Conservation (phyloP, 2,329 filamentous ascomycete species). For the Aspergillus tamarii region DNA sequence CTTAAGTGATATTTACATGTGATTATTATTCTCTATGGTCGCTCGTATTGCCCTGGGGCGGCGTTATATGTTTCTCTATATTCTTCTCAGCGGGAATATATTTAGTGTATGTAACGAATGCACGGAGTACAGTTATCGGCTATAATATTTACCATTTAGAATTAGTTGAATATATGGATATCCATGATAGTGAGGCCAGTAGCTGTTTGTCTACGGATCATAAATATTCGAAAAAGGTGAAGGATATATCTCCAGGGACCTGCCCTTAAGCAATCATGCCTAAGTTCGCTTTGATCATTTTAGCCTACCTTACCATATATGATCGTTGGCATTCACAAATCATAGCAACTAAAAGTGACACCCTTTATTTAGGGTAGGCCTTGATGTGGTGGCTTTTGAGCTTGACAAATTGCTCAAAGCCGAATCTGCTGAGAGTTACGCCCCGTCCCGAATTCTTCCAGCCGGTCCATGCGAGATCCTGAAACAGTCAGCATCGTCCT, state of each 20-base stretch:
- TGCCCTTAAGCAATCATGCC: background rate
- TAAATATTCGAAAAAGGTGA: background rate
- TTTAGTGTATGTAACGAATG: background rate
- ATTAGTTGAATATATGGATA: background rate
- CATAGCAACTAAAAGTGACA: background rate
- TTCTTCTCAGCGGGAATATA: background rate
- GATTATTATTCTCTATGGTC: background rate
- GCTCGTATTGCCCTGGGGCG: background rate
- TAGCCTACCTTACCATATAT: background rate
- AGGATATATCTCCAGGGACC: background rate
- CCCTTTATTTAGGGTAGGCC: conserved; percentile 62
- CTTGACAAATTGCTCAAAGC: conserved; percentile 95
- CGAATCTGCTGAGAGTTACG: conserved; percentile 83
- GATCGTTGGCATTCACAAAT: background rate
- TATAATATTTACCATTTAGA: background rate
- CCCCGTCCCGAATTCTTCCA: conserved; percentile 98
- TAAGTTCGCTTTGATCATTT: background rate
- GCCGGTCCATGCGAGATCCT: conserved; percentile 95
- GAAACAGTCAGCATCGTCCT: conserved; percentile 7
- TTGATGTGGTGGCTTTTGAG: conserved; percentile 96
- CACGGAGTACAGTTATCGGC: no score
- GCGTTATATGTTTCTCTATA: background rate
- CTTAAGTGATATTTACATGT: background rate
- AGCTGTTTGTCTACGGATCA: background rate
- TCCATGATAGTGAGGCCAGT: background rate